Evolutionary conservation across 2,329 filamentous ascomycete genomes (phyloP).

Genomic region (Plectosphaerella cucumerina): DNA sequence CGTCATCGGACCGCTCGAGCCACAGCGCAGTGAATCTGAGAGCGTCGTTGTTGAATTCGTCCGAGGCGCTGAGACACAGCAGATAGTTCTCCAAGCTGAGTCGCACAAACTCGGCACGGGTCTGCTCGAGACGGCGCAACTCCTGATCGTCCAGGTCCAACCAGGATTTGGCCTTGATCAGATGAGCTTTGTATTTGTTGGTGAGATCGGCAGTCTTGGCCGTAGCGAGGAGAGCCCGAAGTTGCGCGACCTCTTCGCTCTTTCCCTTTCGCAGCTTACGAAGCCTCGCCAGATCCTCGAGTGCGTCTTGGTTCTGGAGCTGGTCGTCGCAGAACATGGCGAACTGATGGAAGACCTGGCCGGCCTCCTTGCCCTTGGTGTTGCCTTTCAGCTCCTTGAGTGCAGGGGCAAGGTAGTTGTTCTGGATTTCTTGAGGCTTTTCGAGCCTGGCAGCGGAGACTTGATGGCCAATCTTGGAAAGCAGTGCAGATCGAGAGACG

Average conservation of each 20-base stretch:
- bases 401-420: conserved; percentile 79
- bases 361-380: conserved; percentile 67
- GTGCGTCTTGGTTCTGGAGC: conserved; percentile 76
- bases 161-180: conserved; percentile 78
- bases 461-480: conserved; percentile 84
- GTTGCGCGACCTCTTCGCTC: conserved; percentile 71
- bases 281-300: conserved; percentile 80
- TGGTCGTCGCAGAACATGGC: conserved; percentile 94
- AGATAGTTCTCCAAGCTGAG: conserved; percentile 93
- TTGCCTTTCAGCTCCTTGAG: conserved; percentile 73
- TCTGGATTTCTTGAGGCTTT: conserved; percentile 85
- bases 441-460: conserved; percentile 86
- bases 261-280: conserved; percentile 77
- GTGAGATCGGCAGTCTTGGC: conserved; percentile 49
- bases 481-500: conserved; percentile 71
- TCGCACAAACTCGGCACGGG: conserved; percentile 76
- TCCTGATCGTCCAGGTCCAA: conserved; percentile 87
- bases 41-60: conserved; percentile 84
- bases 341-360: conserved; percentile 90
- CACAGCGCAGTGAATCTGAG: conserved; percentile 91
- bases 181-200: conserved; percentile 53
- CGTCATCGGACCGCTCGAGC: conserved; percentile 79
- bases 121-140: conserved; percentile 71
- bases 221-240: conserved; percentile 56
- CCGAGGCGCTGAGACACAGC: conserved; percentile 75